These are phyloP conservation scores for Solanum chmielewskii DNA, from an alignment of 257 asterid species.

Conservation along the genomic window DNA sequence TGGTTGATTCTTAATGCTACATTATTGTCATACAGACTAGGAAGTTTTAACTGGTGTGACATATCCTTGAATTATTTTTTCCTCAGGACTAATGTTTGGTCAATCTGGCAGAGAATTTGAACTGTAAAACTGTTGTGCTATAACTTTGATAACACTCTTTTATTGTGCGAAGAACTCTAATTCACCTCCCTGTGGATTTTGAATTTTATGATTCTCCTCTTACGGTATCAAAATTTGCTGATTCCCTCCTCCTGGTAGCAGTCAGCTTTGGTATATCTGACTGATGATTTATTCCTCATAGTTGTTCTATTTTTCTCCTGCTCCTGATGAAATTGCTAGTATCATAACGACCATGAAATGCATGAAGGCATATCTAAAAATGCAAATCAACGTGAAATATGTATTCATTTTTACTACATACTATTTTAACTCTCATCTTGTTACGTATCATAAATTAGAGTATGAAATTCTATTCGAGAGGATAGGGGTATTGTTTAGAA, in stretches of 20 bases:
- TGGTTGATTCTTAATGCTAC: neutral
- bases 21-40: neutral
- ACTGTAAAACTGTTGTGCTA: neutral
- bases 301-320: neutral
- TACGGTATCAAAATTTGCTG: neutral
- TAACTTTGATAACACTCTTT: neutral
- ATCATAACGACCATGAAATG: neutral
- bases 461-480: neutral
- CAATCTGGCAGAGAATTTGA: neutral
- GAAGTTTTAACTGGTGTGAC: neutral
- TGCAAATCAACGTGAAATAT: neutral
- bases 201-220: neutral
- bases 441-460: neutral
- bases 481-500: neutral
- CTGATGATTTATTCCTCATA: neutral
- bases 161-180: neutral
- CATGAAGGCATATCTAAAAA: neutral
- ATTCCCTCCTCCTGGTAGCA: neutral
- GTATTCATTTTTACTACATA: neutral
- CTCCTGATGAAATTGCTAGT: neutral
- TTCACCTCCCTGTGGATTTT: neutral
- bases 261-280: neutral
- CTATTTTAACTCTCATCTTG: neutral
- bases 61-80: neutral
- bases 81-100: neutral